Base-by-base conservation (phyloP, 495 filamentous ascomycete species). In the Beverwykella pulmonaria region DNA sequence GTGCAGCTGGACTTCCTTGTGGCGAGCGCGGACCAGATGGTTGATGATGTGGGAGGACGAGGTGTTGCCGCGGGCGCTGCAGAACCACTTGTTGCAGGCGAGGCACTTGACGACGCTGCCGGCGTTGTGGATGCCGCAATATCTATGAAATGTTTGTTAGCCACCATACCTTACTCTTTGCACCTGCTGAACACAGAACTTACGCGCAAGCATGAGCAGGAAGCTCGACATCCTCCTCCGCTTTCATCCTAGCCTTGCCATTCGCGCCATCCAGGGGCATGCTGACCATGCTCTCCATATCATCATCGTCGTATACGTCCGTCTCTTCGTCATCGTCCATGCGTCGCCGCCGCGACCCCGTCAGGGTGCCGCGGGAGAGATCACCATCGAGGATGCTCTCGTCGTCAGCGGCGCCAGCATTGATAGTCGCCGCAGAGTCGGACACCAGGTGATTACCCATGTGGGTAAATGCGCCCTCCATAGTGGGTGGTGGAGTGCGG, bases 1-100 rank as follows among this genome's bases (percentile, higher is more conserved):
- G 76, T 99, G 94, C 34, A 99, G 85, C 71, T 97, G 94, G 20
- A 99, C 94, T 81, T 99, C 94, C 82, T 98, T 98, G 79, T 99
- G 94, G 46, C 94, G 89, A 65, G 95, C 95, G 59, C 94, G 90
- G 53, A 99, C 94, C 30, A 99, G 87, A 74, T 99, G 94, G 75
- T 98, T 98, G 79, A 99, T 90, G 68, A 99, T 97, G 72, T 99
- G 94, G 6, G 94, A 97, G 19, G 93, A 97, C 41, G 90, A 95
- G 36, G 92, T 92, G 76, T 97, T 99, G 58, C 94, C 93, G 75
- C 93, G 90, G 53, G 94, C 92, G 75, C 94, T 98, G 80, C 94
- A 99, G 76, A 99, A 99, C 94, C 94, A 99, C 74, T 99, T 99
- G 80, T 84, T 92, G 79, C 94, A 99, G 53, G 88, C 83, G 56